Evolutionary conservation across 1,284 basidiomycete species (phyloP).

Genomic region (Austropuccinia psidii): DNA sequence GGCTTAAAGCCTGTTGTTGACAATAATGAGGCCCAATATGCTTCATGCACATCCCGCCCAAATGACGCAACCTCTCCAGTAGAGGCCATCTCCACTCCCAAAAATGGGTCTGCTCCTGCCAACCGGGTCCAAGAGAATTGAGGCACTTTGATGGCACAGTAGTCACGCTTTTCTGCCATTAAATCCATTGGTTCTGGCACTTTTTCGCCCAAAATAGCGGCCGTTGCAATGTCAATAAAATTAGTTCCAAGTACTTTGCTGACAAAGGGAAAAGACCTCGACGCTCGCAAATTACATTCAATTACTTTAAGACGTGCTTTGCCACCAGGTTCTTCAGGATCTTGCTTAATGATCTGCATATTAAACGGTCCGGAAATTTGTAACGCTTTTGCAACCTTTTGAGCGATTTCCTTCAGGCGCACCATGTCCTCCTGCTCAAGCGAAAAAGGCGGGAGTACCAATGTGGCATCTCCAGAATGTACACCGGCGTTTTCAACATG

Average conservation of each 20-base stretch:
- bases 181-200: conserved; percentile 89
- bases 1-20: conserved; percentile 87
- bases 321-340: conserved; percentile 55
- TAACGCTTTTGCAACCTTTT: conserved; percentile 90
- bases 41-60: conserved; percentile 86
- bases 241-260: conserved; percentile 95
- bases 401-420: conserved; percentile 82
- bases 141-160: conserved; percentile 93
- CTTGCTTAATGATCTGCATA: conserved; percentile 97
- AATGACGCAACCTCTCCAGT: conserved; percentile 99
- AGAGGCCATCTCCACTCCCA: conserved; percentile 97
- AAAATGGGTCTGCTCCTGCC: conserved; percentile 86
- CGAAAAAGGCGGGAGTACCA: conserved; percentile 93
- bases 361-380: conserved; percentile 97
- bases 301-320: conserved; percentile 83
- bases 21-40: conserved; percentile 86
- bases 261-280: conserved; percentile 97
- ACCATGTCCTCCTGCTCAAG: conserved; percentile 67
- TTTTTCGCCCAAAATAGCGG: conserved; percentile 78
- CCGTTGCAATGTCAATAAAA: conserved; percentile 90
- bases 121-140: conserved; percentile 98
- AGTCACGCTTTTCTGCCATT: conserved; percentile 83
- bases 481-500: conserved; percentile 99
- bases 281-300: conserved; percentile 96
- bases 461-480: conserved; percentile 95